These are phyloP conservation scores for Lepidium sativum DNA, from an alignment of 345 rosid species.

Conservation along the genomic window DNA sequence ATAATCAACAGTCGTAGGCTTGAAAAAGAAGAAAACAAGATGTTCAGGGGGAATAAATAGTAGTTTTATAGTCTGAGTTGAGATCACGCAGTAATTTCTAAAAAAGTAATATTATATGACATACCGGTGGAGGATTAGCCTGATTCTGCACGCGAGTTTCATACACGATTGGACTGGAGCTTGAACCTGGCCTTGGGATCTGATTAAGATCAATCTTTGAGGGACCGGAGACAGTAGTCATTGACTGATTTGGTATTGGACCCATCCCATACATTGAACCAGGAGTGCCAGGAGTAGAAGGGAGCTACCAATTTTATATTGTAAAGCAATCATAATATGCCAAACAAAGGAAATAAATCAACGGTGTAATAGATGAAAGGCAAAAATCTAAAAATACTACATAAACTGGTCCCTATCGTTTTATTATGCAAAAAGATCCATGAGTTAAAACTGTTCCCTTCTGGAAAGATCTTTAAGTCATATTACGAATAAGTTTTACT, in stretches of 20 bases:
- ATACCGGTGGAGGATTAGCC: slow-evolving; percentile 48
- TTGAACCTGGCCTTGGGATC: slow-evolving; percentile 32
- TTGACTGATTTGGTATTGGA: slow-evolving; percentile 27
- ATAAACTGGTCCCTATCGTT: background rate
- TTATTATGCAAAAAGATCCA: background rate
- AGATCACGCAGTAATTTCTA: background rate
- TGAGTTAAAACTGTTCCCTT: background rate
- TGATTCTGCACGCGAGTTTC: slow-evolving; percentile 47
- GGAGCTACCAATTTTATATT: slow-evolving; percentile 13
- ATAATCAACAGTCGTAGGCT: slow-evolving; percentile 90
- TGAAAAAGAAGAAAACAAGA: slow-evolving; percentile 18
- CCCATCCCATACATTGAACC: slow-evolving; percentile 24
- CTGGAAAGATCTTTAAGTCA: background rate
- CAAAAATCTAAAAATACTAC: background rate
- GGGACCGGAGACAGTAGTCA: slow-evolving; percentile 24
- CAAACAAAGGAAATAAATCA: background rate
- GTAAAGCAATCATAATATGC: background rate
- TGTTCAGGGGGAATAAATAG: background rate
- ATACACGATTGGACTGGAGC: slow-evolving; percentile 15
- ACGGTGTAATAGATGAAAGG: background rate
- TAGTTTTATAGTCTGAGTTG: background rate
- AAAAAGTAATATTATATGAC: background rate
- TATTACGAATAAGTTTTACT: background rate
- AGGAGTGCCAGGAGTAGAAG: slow-evolving; percentile 23
- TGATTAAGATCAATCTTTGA: slow-evolving; percentile 28